Percentiles rank a stretch among this genome's conserved stretches.
Conservation (phyloP, 192 early-diverging fungal species). For the Coemansia aciculifera region DNA sequence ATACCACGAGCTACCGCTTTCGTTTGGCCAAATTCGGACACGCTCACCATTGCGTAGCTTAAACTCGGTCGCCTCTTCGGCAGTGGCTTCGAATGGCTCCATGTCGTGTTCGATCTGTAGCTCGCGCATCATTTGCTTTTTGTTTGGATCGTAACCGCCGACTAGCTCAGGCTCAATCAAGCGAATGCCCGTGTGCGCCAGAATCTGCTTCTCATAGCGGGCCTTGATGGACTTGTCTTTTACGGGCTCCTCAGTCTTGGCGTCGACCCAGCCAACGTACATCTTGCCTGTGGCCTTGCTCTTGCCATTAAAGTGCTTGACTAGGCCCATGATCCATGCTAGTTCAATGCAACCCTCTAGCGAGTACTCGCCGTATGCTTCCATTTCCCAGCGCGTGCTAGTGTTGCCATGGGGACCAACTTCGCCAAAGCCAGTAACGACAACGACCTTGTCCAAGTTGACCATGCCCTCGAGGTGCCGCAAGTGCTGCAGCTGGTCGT, state of each 20-base stretch:
- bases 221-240: conserved; percentile 83
- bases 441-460: conserved; percentile 89
- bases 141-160: conserved; percentile 67
- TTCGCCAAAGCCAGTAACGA: conserved; percentile 91
- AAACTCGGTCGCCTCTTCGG: conserved; percentile 86
- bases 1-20: conserved; percentile 64
- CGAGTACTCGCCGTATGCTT: conserved; percentile 70
- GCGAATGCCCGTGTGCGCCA: conserved; percentile 83
- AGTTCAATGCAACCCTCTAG: conserved; percentile 83
- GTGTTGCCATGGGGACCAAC: conserved; percentile 90
- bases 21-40: conserved; percentile 60
- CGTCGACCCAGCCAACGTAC: conserved; percentile 83
- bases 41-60: conserved; percentile 79
- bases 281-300: conserved; percentile 53
- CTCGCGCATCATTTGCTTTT: conserved; percentile 88
- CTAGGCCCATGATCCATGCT: conserved; percentile 97
- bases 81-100: conserved; percentile 80
- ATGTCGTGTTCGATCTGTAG: conserved; percentile 85
- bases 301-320: conserved; percentile 75
- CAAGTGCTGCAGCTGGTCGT: conserved; percentile 63
- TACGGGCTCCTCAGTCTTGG: conserved; percentile 74
- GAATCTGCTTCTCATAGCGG: conserved; percentile 88
- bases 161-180: conserved; percentile 49
- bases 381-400: conserved; percentile 97
- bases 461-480: conserved; percentile 69